Evolutionary conservation across 345 rosid genomes (phyloP), one percentile per base, ranked within the genome.

Genomic region (Eucalyptus marginata): DNA sequence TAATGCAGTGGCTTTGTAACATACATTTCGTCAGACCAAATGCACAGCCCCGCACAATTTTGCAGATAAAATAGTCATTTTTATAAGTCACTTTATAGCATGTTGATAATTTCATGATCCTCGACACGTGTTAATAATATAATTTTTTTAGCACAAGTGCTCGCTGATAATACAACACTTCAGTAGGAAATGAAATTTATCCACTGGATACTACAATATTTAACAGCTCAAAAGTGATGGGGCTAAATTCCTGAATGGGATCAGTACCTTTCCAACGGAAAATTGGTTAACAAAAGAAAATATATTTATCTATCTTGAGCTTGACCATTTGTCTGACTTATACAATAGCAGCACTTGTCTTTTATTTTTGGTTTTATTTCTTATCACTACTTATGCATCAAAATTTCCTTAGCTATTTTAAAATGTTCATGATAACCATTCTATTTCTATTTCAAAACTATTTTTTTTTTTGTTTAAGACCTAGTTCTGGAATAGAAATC

Each of bases 341-440:
- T 50, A 50, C 52, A 14, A 50, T 29, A 62, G 13, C 33, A 62
- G 33, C 68, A 29, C 33, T 64, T 13, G 71, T 29, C 71, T n/a
- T 6, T n/a, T 6, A 7, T 7, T 31, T 64, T 64, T 64, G 71
- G 36, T n/a, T n/a, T n/a, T n/a, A 7, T n/a, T 11, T 64, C 71
- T 64, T 64, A 6, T 15, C 71, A n/a, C 31, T 14, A 10, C 68
- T 64, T 64, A 33, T 64, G 71, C 36, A n/a, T 64, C 20, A 20
- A 51, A 51, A 51, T 3, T 51, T 51, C n/a, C 3, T 51, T 0
- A 51, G 1, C 54, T 51, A 51, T 51, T 51, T 51, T 16, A 6
- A 10, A 13, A 0, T 0, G 0, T 11, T 3, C 49, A 47, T 47
- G 49, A 47, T 0, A 47, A 47, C 0, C 49, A 47, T 47, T 47